Conservation (phyloP, 2,329 filamentous ascomycete species). For the Fusarium sp. region DNA sequence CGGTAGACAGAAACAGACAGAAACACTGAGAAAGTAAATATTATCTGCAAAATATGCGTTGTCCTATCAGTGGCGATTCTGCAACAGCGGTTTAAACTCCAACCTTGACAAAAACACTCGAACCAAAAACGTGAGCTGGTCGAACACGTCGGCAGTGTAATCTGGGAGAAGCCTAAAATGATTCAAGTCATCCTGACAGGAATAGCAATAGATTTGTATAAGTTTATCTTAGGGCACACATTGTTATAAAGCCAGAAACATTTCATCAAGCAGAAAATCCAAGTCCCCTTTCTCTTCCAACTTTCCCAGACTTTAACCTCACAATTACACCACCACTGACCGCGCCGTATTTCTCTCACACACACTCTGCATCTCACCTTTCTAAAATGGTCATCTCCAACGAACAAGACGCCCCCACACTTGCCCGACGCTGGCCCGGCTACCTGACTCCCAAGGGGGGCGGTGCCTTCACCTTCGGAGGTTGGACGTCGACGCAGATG, state of each 20-base stretch:
- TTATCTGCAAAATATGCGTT: not conserved
- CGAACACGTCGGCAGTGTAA: not conserved
- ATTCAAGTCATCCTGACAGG: not conserved
- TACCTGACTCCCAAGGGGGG: not conserved
- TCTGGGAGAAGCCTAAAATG: not conserved
- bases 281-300: not conserved
- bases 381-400: not conserved
- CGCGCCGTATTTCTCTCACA: rapidly evolving
- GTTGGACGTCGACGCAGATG: not conserved
- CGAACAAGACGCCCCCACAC: not conserved
- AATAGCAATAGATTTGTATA: not conserved
- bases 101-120: not conserved
- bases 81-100: not conserved
- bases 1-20: too few relatives aligned
- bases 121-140: not conserved
- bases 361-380: not conserved
- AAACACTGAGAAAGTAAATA: not conserved
- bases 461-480: not conserved
- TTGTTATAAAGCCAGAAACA: not conserved
- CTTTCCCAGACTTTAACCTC: not conserved
- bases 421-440: not conserved
- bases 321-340: not conserved
- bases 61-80: not conserved
- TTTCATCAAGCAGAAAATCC: not conserved
- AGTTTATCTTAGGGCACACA: not conserved